Evolutionary conservation across 176 grass and related monocot species (phyloP).

Genomic region (Oryza glaberrima): DNA sequence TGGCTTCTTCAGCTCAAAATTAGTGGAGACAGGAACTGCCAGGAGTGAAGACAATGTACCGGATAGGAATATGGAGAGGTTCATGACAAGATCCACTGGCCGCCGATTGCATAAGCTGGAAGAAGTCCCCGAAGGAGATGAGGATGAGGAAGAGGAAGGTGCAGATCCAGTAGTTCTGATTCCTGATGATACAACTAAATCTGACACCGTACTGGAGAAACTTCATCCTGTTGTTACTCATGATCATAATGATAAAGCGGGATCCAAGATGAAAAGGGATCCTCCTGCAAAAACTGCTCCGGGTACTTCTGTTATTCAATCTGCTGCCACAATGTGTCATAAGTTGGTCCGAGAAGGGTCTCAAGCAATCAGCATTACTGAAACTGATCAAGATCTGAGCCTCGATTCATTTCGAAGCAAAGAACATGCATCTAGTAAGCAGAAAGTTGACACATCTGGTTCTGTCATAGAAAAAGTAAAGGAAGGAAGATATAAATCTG

Average conservation of each 20-base stretch:
- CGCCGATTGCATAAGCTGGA: conserved; percentile 34
- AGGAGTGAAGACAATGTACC: conserved; percentile 19
- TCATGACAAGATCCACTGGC: not conserved
- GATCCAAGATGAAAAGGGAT: not conserved
- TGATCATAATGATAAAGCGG: not conserved
- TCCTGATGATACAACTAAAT: conserved; percentile 21
- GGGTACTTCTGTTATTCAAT: conserved; percentile 19
- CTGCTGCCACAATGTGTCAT: conserved; percentile 15
- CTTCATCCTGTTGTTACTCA: not conserved
- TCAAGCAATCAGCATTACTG: conserved; percentile 21
- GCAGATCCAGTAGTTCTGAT: conserved; percentile 12
- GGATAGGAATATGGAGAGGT: not conserved
- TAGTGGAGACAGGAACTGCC: not conserved
- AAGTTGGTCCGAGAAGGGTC: conserved; percentile 35
- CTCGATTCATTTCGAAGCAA: not conserved
- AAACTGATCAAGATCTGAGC: not conserved
- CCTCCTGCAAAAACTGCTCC: not conserved
- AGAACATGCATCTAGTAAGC: conserved; percentile 24
- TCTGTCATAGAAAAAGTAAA: not conserved
- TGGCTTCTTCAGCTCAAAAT: conserved; percentile 45
- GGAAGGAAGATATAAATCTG: not conserved
- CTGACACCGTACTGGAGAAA: not conserved
- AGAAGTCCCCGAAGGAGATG: conserved; percentile 37
- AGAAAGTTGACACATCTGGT: not conserved
- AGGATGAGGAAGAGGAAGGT: conserved; percentile 27